Percentiles rank a stretch among this genome's conserved stretches.
phyloP scores from a whole-genome alignment of 192 early-diverging fungal genomes.

The Obelidium mucronatum region DNA sequence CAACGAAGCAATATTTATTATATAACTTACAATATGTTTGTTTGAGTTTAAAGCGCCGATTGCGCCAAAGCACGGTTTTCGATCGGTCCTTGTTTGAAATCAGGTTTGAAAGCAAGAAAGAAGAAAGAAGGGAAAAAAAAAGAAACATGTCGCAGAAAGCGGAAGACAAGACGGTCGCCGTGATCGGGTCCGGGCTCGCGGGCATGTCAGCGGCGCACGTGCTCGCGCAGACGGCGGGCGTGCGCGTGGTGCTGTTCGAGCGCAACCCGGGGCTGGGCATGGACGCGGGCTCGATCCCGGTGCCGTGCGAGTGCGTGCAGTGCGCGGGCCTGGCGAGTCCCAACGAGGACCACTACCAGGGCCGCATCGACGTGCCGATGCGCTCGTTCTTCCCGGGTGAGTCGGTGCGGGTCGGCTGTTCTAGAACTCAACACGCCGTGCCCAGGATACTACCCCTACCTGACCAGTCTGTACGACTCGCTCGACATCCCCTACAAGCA shows the following conservation, averaged over 20 bases:
- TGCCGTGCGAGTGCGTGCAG: conserved; percentile 34
- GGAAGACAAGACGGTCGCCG: conserved; percentile 40
- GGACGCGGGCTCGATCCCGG: conserved; percentile 49
- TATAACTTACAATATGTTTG: too few relatives aligned
- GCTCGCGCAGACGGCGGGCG: conserved; percentile 32
- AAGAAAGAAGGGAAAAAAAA: too few relatives aligned
- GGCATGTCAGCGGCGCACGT: conserved; percentile 55
- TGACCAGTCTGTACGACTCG: conserved; percentile 47
- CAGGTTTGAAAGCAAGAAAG: too few relatives aligned
- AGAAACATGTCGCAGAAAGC: too few relatives aligned
- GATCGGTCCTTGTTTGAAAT: too few relatives aligned
- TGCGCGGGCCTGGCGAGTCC: conserved; percentile 1
- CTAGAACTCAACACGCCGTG: neutral
- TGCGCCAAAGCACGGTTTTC: too few relatives aligned
- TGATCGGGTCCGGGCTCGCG: conserved; percentile 61
- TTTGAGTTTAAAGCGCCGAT: too few relatives aligned
- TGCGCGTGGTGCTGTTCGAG: conserved; percentile 7
- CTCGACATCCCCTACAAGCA: conserved; percentile 39
- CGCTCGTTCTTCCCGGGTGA: conserved; percentile 56
- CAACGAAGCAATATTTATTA: too few relatives aligned
- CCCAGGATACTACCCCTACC: conserved; percentile 50
- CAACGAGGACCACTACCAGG: neutral
- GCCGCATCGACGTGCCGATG: conserved; percentile 66
- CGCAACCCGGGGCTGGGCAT: conserved; percentile 47
- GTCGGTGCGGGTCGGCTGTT: too few relatives aligned